A percentile compares a stretch with the other conserved stretches of the same genome.
Conservation (phyloP, 106 monocot genomes). For the Triglochin maritima region DNA sequence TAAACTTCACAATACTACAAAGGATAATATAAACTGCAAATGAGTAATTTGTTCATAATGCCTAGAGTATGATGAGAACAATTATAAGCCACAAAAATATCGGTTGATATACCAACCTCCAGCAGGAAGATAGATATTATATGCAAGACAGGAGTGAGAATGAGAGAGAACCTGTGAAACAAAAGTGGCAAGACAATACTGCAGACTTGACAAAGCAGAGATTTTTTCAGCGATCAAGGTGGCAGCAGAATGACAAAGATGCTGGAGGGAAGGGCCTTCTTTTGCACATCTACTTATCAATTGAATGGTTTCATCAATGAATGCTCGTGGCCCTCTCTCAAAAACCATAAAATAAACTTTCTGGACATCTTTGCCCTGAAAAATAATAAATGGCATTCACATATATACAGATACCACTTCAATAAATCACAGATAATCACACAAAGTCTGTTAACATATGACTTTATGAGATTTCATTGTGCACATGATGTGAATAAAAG, state of each 20-base stretch:
- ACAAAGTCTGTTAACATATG: too few species aligned
- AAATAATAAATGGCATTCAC: neutral
- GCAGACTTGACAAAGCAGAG: conserved; percentile 46
- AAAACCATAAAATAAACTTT: conserved; percentile 86
- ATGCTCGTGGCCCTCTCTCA: conserved; percentile 80
- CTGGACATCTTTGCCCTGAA: conserved; percentile 56
- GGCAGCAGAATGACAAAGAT: conserved; percentile 50
- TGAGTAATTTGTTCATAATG: too few species aligned
- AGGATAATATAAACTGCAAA: too few species aligned
- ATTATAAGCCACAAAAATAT: too few species aligned
- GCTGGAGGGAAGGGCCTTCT: conserved; percentile 38
- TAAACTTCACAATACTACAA: too few species aligned
- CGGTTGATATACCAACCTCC: too few species aligned
- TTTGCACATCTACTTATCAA: conserved; percentile 32
- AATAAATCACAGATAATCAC: too few species aligned
- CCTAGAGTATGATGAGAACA: too few species aligned
- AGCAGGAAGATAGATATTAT: too few species aligned
- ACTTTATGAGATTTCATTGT: too few species aligned
- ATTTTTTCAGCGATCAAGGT: conserved; percentile 52
- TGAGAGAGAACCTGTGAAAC: conserved; percentile 17
- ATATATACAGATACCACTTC: too few species aligned
- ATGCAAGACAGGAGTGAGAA: neutral
- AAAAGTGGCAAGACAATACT: conserved; percentile 45
- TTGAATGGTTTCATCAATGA: conserved; percentile 39
- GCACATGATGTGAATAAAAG: neutral